These are phyloP conservation scores for Aspergillus phoenicis DNA, from an alignment of 2,329 filamentous ascomycete genomes.

Conservation along the genomic window DNA sequence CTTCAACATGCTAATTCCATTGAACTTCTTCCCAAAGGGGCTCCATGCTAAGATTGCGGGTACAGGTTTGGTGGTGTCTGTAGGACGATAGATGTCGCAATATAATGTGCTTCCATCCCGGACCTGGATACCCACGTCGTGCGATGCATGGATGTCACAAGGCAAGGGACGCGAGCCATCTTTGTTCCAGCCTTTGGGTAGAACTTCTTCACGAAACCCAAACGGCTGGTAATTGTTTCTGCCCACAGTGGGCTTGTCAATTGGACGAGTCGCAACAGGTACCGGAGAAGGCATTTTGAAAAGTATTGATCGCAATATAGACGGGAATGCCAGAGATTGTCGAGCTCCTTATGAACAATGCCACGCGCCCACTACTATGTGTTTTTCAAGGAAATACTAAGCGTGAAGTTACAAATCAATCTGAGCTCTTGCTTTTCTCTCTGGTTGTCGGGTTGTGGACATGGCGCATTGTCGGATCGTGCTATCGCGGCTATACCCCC, in stretches of 20 bases:
- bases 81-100: conserved; percentile 7
- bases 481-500: neutral
- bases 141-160: conserved; percentile 1
- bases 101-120: conserved; percentile 6
- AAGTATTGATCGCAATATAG: neutral
- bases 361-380: neutral
- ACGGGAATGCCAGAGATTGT: neutral
- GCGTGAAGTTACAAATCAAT: neutral
- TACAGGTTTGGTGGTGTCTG: neutral
- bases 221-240: conserved; percentile 9
- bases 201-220: conserved; percentile 1
- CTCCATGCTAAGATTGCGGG: conserved; percentile 6
- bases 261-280: conserved; percentile 4
- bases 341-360: neutral
- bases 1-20: conserved; percentile 5
- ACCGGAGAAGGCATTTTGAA: conserved; percentile 7
- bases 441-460: neutral
- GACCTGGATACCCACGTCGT: conserved; percentile 8
- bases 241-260: conserved; percentile 8
- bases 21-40: conserved; percentile 6
- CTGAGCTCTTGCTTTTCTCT: neutral
- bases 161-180: conserved; percentile 7
- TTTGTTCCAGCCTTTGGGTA: conserved; percentile 2
- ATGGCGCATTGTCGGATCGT: neutral
- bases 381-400: neutral